A percentile compares a stretch with the other conserved stretches of the same genome.
Evolutionary conservation across 2,329 filamentous ascomycete species (phyloP).

Genomic region (Alternaria gaisen): DNA sequence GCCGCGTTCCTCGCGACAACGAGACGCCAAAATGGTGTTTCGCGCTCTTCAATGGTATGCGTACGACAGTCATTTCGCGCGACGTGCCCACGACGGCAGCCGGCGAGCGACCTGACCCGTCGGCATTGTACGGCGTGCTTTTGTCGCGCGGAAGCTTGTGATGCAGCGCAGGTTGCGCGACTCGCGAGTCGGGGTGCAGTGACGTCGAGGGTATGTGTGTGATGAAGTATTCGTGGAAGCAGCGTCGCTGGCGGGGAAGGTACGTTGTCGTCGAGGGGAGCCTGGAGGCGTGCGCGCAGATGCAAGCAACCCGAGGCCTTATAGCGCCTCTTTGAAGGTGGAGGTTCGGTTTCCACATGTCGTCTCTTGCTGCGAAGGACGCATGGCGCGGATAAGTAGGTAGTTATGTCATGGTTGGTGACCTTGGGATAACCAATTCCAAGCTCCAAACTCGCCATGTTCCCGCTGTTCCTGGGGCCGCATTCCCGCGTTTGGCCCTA

Average conservation of each 20-base stretch:
- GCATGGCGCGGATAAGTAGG: slow-evolving; percentile 42
- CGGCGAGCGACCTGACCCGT: slow-evolving; percentile 48
- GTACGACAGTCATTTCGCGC: slow-evolving; percentile 88
- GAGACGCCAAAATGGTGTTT: slow-evolving; percentile 94
- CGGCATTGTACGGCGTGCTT: slow-evolving; percentile 75
- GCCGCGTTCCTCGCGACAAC: slow-evolving; percentile 80
- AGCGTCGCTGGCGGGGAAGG: slow-evolving; percentile 41
- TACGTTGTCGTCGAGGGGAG: slow-evolving; percentile 14
- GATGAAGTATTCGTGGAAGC: slow-evolving; percentile 96
- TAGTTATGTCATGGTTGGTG: slow-evolving; percentile 43
- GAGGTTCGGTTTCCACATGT: slow-evolving; percentile 51
- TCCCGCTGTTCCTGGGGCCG: slow-evolving; percentile 32
- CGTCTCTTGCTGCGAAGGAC: slow-evolving; percentile 43
- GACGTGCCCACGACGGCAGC: slow-evolving; percentile 49
- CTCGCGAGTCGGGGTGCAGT: slow-evolving; percentile 82
- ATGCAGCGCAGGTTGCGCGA: slow-evolving; percentile 67
- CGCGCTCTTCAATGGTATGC: slow-evolving; percentile 89
- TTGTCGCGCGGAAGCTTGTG: slow-evolving; percentile 88
- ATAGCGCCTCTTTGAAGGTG: slow-evolving; percentile 37
- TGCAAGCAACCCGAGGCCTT: slow-evolving; percentile 33
- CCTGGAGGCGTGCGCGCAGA: slow-evolving; percentile 20
- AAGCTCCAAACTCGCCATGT: slow-evolving; percentile 25
- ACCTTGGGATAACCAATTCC: slow-evolving; percentile 27
- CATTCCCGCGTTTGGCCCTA: slow-evolving; percentile 15
- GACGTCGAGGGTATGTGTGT: slow-evolving; percentile 94